phyloP scores from a whole-genome alignment of 2,329 filamentous ascomycete genomes.

The Sporothrix humicola region DNA sequence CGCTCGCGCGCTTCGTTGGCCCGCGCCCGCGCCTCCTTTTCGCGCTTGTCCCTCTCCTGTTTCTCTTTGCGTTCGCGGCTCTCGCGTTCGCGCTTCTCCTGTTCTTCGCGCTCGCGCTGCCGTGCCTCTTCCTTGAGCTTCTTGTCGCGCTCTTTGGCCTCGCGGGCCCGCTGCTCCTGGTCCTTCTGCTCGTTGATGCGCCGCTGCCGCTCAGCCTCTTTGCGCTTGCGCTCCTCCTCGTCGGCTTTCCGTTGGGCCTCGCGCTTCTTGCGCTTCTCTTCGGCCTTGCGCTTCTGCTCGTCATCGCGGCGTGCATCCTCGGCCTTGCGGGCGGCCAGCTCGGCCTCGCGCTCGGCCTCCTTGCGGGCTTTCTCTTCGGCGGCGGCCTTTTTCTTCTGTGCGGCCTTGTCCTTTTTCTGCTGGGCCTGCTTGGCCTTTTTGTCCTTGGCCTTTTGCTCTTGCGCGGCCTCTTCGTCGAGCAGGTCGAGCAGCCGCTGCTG shows the following conservation, averaged over 20 bases:
- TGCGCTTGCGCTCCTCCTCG: conserved; percentile 83
- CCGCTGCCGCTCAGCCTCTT: conserved; percentile 82
- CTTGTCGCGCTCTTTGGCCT: conserved; percentile 81
- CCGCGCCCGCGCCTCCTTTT: conserved; percentile 54
- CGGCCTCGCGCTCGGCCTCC: conserved; percentile 86
- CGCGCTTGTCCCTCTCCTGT: conserved; percentile 61
- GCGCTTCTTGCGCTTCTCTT: conserved; percentile 48
- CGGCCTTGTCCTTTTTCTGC: conserved; percentile 93
- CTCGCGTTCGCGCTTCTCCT: conserved; percentile 59
- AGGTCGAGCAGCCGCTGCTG: conserved; percentile 91
- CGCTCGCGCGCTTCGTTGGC: conserved; percentile 44
- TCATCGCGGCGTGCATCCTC: conserved; percentile 79
- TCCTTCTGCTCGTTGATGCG: conserved; percentile 84
- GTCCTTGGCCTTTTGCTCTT: conserved; percentile 78
- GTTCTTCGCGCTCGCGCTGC: conserved; percentile 67
- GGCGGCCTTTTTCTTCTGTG: conserved; percentile 82
- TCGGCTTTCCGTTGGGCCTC: conserved; percentile 85
- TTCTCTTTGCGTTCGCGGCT: conserved; percentile 66
- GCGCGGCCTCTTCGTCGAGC: conserved; percentile 80
- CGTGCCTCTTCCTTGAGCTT: conserved; percentile 83
- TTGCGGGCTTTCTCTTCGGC: conserved; percentile 90
- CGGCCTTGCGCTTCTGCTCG: conserved; percentile 62
- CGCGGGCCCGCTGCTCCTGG: conserved; percentile 79
- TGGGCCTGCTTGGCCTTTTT: conserved; percentile 95
- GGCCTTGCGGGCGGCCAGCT: conserved; percentile 77